These are phyloP conservation scores for Mucor racemosus DNA, from an alignment of 371 early-diverging fungal genomes.

Conservation along the genomic window DNA sequence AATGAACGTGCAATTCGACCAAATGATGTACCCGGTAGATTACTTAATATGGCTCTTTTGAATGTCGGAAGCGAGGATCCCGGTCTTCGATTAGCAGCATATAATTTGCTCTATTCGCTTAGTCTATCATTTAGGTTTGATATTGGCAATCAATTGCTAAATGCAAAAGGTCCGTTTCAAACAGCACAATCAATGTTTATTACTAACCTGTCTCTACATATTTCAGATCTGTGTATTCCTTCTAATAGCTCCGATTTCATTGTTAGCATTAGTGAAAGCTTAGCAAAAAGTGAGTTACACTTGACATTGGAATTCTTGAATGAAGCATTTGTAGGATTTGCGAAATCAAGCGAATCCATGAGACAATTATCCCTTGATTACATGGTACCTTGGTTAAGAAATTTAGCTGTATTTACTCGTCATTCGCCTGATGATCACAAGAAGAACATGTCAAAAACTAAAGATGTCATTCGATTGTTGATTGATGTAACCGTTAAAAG, in stretches of 20 bases:
- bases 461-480: conserved; percentile 74
- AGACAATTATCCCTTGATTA: conserved; percentile 87
- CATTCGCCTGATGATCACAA: conserved; percentile 53
- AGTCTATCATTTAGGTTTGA: conserved; percentile 81
- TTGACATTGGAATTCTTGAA: conserved; percentile 89
- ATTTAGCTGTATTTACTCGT: conserved; percentile 68
- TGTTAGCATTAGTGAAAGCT: conserved; percentile 74
- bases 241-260: conserved; percentile 86
- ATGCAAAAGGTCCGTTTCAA: conserved; percentile 63
- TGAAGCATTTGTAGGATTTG: conserved; percentile 85
- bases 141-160: conserved; percentile 81
- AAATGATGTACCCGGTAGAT: conserved; percentile 87
- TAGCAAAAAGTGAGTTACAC: conserved; percentile 77
- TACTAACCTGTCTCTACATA: not conserved
- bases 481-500: conserved; percentile 84
- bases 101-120: conserved; percentile 84
- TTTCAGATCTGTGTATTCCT: conserved; percentile 83
- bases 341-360: conserved; percentile 69
- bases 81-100: conserved; percentile 79
- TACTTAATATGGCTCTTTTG: conserved; percentile 90
- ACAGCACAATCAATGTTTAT: too few relatives aligned
- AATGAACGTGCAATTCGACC: conserved; percentile 80
- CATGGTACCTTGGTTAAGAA: conserved; percentile 89
- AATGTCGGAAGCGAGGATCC: conserved; percentile 85
- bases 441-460: conserved; percentile 63